Conservation (phyloP, 805 yeast species). For the Kregervanrija pseudodelftensis region DNA sequence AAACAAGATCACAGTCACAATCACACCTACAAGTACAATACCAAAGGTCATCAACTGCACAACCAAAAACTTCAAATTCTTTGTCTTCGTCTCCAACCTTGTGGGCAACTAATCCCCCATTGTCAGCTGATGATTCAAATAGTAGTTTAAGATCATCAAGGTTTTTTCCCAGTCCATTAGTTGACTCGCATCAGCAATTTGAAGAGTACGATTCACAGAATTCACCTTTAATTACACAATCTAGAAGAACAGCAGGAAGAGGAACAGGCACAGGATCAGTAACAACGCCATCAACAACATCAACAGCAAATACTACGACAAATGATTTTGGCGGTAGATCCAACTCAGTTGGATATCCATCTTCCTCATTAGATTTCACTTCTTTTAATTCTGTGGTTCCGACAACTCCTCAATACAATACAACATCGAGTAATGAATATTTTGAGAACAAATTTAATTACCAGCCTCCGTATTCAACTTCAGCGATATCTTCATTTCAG, state of each 20-base stretch:
- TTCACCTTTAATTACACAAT: background rate
- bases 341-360: slow-evolving; percentile 15
- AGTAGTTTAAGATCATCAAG: slow-evolving; percentile 14
- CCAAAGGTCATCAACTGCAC: slow-evolving; percentile 1
- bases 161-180: slow-evolving; percentile 29
- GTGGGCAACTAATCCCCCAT: slow-evolving; percentile 18
- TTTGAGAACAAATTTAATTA: too few relatives aligned
- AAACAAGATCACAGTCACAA: background rate
- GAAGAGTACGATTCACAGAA: background rate
- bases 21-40: background rate
- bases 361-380: slow-evolving; percentile 17
- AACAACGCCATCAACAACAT: slow-evolving; percentile 11
- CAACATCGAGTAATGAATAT: too few relatives aligned
- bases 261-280: too few relatives aligned
- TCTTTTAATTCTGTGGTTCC: slow-evolving; percentile 4
- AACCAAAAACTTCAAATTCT: background rate
- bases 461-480: too few relatives aligned
- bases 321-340: slow-evolving; percentile 12
- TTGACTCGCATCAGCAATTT: background rate
- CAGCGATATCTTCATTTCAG: too few relatives aligned
- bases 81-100: slow-evolving; percentile 16
- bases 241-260: background rate
- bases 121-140: slow-evolving; percentile 19
- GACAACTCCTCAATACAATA: too few relatives aligned
- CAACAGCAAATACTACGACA: slow-evolving; percentile 8